Evolutionary conservation across 78 protist genomes (phyloP).

Genomic region (Bodo saltans): DNA sequence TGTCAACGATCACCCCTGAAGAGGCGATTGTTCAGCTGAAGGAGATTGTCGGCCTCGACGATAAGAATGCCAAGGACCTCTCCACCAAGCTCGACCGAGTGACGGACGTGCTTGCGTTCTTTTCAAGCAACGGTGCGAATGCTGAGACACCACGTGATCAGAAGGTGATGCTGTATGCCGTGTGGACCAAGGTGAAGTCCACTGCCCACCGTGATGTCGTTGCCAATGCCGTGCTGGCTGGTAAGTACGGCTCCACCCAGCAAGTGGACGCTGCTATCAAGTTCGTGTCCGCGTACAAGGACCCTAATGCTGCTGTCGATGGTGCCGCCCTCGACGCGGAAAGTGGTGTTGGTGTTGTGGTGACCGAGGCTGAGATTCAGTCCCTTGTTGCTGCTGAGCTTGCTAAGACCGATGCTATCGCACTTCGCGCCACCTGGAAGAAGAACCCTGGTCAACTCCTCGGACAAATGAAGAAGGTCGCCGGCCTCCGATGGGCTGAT

Average conservation of each 20-base stretch:
- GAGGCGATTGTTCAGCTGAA: not conserved
- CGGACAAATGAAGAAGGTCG: constrained; percentile 3
- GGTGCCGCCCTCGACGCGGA: not conserved
- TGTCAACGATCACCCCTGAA: no score
- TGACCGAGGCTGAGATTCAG: constrained; percentile 44
- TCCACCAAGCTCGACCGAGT: not conserved
- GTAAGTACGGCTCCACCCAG: not conserved
- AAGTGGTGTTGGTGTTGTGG: constrained; percentile 57
- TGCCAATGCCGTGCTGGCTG: not conserved
- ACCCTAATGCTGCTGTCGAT: constrained; percentile 7
- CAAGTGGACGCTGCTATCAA: constrained; percentile 18
- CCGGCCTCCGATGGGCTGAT: constrained; percentile 46
- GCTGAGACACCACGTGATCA: not conserved
- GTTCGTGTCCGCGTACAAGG: not conserved
- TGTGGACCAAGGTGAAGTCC: not conserved
- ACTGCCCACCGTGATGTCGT: not conserved
- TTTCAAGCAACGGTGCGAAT: not conserved
- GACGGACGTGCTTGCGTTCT: not conserved
- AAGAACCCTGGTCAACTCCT: constrained; percentile 37
- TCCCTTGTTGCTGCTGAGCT: constrained; percentile 32
- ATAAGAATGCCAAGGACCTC: constrained; percentile 1
- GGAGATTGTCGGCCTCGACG: constrained; percentile 12
- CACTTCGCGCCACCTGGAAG: constrained; percentile 25
- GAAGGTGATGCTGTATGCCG: not conserved
- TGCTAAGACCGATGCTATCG: not conserved